Evolutionary conservation across 2,329 filamentous ascomycete genomes (phyloP), one percentile per base, ranked within the genome.

Genomic region (Trichophyton verrucosum): DNA sequence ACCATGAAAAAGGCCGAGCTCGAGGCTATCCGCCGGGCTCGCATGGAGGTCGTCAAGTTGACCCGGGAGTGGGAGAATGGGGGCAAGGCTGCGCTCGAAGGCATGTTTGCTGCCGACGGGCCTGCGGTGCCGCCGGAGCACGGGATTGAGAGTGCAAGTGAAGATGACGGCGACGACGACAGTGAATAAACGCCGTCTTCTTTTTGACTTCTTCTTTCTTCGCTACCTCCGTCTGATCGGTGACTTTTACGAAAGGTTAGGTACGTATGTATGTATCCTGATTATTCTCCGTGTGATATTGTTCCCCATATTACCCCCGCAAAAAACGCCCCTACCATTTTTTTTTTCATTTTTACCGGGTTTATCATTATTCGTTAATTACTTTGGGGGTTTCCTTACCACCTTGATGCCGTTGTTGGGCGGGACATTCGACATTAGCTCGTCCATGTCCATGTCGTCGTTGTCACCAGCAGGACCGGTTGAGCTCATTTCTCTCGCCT

Each of bases 1-100:
- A 99, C 94, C 2, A 96, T 99, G 69, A 86, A 86, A 67, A 96
- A 95, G 74, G 87, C 85, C 1, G 91, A 97, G 74, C 86, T 95
- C 71, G 91, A 96, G 73, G 90, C 91, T 40, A 87, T 97, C 68
- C 81, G 86, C 3, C 81, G 89, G 63, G 89, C 90, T 47, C 85
- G 87, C 66, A 78, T 80, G 61, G 81, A 90, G 61, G 86, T 95
- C 62, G 77, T 88, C 49, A 81, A 84, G 33, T 85, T 87, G 59
- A 82, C 81, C 69, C 81, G 80, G 30, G 78, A 73, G 53, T 75
- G 74, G 69, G 75, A 72, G 66, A 74, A 67, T 62, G 76, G 70
- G 13, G 75, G 75, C 47, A 72, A 81, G 60, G 76, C 76, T 64
- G 70, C 72, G 8, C 66, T 71, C 42, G 66, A 66, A 33, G 66